Conservation (phyloP, 805 yeast genomes). For the Grigorovia jiainica region DNA sequence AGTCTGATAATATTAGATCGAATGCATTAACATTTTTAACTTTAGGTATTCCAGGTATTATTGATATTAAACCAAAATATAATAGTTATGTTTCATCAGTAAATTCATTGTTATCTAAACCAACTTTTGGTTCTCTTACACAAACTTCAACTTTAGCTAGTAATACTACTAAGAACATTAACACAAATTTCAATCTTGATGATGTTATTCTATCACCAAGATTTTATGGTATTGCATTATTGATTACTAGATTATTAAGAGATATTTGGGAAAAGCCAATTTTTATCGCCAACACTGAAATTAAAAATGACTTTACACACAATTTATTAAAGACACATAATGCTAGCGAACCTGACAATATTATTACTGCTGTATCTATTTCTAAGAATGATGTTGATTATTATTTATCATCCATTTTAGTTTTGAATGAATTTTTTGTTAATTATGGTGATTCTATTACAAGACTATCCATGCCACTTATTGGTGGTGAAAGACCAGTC, state of each 20-base stretch:
- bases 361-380: conserved; percentile 19
- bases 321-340: conserved; percentile 3
- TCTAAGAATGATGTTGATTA: conserved; percentile 46
- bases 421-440: conserved; percentile 59
- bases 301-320: conserved; percentile 6
- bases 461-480: conserved; percentile 28
- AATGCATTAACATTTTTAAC: conserved; percentile 37
- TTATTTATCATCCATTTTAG: conserved; percentile 59
- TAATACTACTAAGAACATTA: not conserved
- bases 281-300: conserved; percentile 33
- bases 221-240: conserved; percentile 76
- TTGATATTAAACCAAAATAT: conserved; percentile 36
- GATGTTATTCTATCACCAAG: conserved; percentile 86
- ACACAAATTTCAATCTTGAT: conserved; percentile 36
- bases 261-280: conserved; percentile 71
- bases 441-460: conserved; percentile 44
- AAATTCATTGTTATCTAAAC: conserved; percentile 20
- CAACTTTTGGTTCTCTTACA: conserved; percentile 13
- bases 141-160: not conserved
- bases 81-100: conserved; percentile 25
- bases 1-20: conserved; percentile 41
- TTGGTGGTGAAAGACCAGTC: conserved; percentile 39
- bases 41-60: conserved; percentile 34
- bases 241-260: conserved; percentile 69
- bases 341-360: conserved; percentile 7